Base-by-base conservation (phyloP, 2,329 filamentous ascomycete species). In the Colletotrichum plurivorum region DNA sequence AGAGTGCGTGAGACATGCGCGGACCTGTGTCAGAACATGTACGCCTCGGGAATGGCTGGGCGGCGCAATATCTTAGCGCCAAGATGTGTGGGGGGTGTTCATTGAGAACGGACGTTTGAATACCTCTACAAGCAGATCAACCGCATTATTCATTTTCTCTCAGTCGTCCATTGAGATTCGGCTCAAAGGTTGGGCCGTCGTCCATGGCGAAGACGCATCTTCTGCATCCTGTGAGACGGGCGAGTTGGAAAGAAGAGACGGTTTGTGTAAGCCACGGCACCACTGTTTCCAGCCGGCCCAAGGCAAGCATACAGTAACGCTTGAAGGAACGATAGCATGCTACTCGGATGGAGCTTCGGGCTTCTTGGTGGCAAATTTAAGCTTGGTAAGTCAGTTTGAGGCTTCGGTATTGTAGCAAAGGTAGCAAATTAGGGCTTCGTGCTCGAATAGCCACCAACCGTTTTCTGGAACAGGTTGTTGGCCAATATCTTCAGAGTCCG, bases 1-100 rank as follows among this genome's bases (percentile, higher is more conserved):
- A 49, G 7, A 43, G 43, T 65, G 54, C 31, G 53, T 69, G 55
- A 69, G 66, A 69, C 54, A 66, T 18, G 59, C 39, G 43, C 53
- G 64, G 43, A 55, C 22, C 22, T 60, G 67, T 69, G 55, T 69
- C 67, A 69, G 55, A 61, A 66, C 46, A 52, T 69, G 67, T 69
- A 69, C 67, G 62, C 51, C 62, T 67, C 67, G 67, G 66, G 62
- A 60, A 60, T 56, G 55, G 31, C 55, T 69, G 62, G 60, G 62
- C 67, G 62, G 66, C 55, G 49, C 49, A 20, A 43, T 39, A 16
- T 54, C 39, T 46, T 54, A 62, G 59, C 51, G 59, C 36, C 39
- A 5, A 39, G 16, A 10, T 36, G 31, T 36, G 8, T 36, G 31
- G 2, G 16, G 48, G 22, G 22, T 20, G 59, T 62, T 53, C 31